Percentiles rank a stretch among this genome's conserved stretches.
These are phyloP conservation scores for Pythium coloratum DNA, from an alignment of 352 stramenopile genomes.

Conservation along the genomic window DNA sequence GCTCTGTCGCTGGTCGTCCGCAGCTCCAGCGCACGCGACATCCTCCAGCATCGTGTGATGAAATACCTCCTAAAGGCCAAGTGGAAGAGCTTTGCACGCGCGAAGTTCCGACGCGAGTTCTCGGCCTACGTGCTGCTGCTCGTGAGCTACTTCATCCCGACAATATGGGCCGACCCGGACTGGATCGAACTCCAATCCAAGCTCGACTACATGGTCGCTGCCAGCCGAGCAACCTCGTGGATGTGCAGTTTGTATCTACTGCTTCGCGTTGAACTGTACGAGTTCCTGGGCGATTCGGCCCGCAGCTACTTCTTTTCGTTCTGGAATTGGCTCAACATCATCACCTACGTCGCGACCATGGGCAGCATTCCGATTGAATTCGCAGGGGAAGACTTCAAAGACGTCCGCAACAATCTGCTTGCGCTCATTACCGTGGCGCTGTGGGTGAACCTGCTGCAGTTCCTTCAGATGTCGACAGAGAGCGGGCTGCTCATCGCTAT, in stretches of 20 bases:
- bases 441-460: slow-evolving; percentile 71
- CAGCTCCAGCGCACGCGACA: slow-evolving; percentile 37
- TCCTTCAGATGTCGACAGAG: slow-evolving; percentile 59
- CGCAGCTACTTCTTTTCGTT: slow-evolving; percentile 58
- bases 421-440: slow-evolving; percentile 61
- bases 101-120: slow-evolving; percentile 57
- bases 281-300: slow-evolving; percentile 43
- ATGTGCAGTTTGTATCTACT: slow-evolving; percentile 53
- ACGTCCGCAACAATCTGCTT: slow-evolving; percentile 48
- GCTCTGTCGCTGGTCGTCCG: slow-evolving; percentile 45
- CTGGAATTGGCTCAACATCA: slow-evolving; percentile 59
- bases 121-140: slow-evolving; percentile 48
- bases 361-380: slow-evolving; percentile 58
- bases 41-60: slow-evolving; percentile 61
- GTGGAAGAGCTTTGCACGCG: slow-evolving; percentile 56
- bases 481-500: slow-evolving; percentile 72
- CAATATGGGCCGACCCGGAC: slow-evolving; percentile 51
- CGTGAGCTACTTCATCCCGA: slow-evolving; percentile 55
- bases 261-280: slow-evolving; percentile 46
- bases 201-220: slow-evolving; percentile 49
- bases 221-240: slow-evolving; percentile 46
- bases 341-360: slow-evolving; percentile 48
- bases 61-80: slow-evolving; percentile 53
- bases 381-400: slow-evolving; percentile 21
- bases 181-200: slow-evolving; percentile 40